Conservation (phyloP, 2,329 filamentous ascomycete genomes). For the Metarhizium anisopliae region DNA sequence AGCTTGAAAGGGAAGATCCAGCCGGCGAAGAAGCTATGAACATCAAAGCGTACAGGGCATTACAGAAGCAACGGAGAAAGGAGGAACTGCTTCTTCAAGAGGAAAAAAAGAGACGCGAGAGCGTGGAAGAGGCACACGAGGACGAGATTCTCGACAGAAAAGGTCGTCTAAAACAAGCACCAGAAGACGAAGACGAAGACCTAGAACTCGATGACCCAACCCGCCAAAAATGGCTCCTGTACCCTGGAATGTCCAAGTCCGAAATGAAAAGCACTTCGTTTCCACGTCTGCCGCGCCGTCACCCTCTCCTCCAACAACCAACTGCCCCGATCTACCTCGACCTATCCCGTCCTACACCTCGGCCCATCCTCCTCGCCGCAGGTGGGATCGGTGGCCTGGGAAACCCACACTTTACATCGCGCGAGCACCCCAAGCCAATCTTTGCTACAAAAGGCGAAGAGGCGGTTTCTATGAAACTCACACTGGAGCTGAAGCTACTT, state of each 20-base stretch:
- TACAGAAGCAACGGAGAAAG: constrained; percentile 23
- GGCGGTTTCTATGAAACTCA: constrained; percentile 67
- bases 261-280: constrained; percentile 51
- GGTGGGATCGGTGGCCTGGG: constrained; percentile 85
- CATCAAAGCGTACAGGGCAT: constrained; percentile 21
- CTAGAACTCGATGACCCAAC: constrained; percentile 35
- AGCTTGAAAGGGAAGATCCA: constrained; percentile 72
- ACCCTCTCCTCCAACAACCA: constrained; percentile 57
- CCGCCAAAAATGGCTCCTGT: constrained; percentile 75
- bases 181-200: constrained; percentile 25
- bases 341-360: constrained; percentile 66
- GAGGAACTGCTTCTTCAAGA: constrained; percentile 27
- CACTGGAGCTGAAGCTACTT: constrained; percentile 88
- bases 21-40: constrained; percentile 52
- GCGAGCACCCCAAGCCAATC: constrained; percentile 65
- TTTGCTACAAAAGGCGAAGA: constrained; percentile 82
- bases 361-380: constrained; percentile 75
- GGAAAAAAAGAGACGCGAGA: constrained; percentile 12
- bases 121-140: constrained; percentile 6
- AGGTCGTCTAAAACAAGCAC: constrained; percentile 2
- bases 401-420: constrained; percentile 85
- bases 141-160: constrained; percentile 2
- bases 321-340: constrained; percentile 64
- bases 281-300: constrained; percentile 41
- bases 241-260: constrained; percentile 65